These are phyloP conservation scores for Pseudocercospora eumusae DNA, from an alignment of 2,329 filamentous ascomycete genomes.

Conservation along the genomic window DNA sequence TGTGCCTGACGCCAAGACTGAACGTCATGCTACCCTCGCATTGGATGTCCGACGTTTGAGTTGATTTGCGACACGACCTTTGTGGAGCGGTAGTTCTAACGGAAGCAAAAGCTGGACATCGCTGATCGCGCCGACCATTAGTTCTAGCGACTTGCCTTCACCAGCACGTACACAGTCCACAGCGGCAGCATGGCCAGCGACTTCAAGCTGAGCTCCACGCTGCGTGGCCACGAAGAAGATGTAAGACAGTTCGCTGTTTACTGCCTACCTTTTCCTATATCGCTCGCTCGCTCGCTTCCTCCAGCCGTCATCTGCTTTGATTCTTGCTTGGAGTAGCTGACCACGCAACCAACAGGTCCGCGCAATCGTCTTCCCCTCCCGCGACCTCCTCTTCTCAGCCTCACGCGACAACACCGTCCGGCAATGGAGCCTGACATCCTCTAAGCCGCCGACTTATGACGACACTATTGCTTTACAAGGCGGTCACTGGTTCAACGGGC, in stretches of 20 bases:
- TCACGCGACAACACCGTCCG: slow-evolving; percentile 91
- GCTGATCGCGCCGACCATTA: not conserved
- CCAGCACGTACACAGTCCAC: slow-evolving; percentile 1
- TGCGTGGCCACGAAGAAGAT: slow-evolving; percentile 89
- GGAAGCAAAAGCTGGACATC: not conserved
- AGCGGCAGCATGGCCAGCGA: slow-evolving; percentile 62
- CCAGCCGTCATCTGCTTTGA: not conserved
- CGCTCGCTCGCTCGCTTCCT: not conserved
- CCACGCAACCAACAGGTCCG: slow-evolving; percentile 66
- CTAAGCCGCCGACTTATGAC: slow-evolving; percentile 71
- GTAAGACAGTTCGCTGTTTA: slow-evolving; percentile 56
- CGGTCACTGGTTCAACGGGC: slow-evolving; percentile 81
- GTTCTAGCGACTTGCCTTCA: not conserved
- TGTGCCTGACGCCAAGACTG: not conserved
- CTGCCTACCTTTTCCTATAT: not conserved
- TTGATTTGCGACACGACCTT: not conserved
- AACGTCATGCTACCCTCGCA: not conserved
- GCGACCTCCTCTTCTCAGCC: slow-evolving; percentile 74
- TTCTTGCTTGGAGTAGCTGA: slow-evolving; percentile 23
- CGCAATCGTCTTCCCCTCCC: slow-evolving; percentile 73
- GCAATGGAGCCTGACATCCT: slow-evolving; percentile 71
- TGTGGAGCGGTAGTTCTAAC: not conserved
- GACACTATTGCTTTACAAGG: slow-evolving; percentile 76
- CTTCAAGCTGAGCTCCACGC: slow-evolving; percentile 90
- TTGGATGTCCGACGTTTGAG: not conserved